phyloP scores from a whole-genome alignment of 352 stramenopile genomes.

The Plasmopara muralis region DNA sequence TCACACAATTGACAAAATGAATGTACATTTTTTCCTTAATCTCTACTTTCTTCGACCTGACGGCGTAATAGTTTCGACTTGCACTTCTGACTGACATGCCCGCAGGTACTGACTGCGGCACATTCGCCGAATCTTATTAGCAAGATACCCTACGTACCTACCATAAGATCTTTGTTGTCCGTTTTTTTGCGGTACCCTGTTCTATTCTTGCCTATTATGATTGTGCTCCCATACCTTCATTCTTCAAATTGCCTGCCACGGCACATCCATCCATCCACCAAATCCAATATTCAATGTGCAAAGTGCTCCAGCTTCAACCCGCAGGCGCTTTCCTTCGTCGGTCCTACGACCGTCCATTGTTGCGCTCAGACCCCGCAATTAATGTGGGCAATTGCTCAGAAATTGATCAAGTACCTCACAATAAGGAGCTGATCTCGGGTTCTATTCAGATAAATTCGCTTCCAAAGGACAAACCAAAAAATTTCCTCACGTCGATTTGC shows the following conservation, averaged over 20 bases:
- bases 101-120: too few species aligned
- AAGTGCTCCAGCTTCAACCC: constrained; percentile 26
- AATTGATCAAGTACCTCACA: constrained; percentile 19
- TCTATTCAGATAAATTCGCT: not conserved
- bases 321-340: constrained; percentile 30
- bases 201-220: too few species aligned
- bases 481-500: constrained; percentile 31
- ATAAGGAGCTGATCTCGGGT: not conserved
- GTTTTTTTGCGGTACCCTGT: too few species aligned
- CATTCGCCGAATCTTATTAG: too few species aligned
- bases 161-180: too few species aligned
- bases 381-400: constrained; percentile 23
- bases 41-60: too few species aligned
- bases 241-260: not conserved
- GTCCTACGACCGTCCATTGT: constrained; percentile 1
- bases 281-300: constrained; percentile 13
- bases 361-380: constrained; percentile 13
- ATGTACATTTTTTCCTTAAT: too few species aligned
- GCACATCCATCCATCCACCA: not conserved
- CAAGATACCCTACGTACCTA: too few species aligned
- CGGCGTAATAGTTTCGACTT: too few species aligned
- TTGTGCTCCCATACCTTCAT: not conserved
- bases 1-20: too few species aligned
- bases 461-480: constrained; percentile 18
- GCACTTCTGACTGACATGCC: too few species aligned